Evolutionary conservation across 179 eudicot genomes (phyloP).

Genomic region (Gypsophila paniculata): DNA sequence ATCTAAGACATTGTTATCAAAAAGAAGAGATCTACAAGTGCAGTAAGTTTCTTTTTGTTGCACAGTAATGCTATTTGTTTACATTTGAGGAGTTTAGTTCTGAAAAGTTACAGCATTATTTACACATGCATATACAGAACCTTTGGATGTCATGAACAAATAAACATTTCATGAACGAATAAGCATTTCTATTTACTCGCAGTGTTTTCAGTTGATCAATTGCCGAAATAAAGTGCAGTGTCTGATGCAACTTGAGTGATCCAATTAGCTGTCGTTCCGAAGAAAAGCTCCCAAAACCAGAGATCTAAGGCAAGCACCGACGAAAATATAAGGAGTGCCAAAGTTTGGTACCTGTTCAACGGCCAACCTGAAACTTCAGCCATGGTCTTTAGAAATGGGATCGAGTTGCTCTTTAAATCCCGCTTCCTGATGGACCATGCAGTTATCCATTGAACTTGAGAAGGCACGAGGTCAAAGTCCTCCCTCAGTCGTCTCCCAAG

Average conservation of each 20-base stretch:
- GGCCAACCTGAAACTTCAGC: constrained; percentile 87
- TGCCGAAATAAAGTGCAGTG: constrained; percentile 37
- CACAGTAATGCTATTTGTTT: constrained; percentile 16
- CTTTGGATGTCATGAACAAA: constrained; percentile 7
- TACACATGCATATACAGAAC: constrained; percentile 28
- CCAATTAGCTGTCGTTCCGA: constrained; percentile 61
- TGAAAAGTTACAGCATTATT: constrained; percentile 24
- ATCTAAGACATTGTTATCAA: no score
- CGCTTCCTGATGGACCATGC: constrained; percentile 81
- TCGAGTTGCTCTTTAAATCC: constrained; percentile 46
- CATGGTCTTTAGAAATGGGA: constrained; percentile 60
- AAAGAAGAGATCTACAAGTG: no score
- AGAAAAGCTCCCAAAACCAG: constrained; percentile 85
- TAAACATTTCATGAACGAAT: constrained; percentile 8
- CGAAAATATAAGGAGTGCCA: constrained; percentile 69
- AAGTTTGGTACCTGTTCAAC: constrained; percentile 71
- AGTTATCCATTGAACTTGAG: constrained; percentile 77
- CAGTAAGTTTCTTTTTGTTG: not conserved
- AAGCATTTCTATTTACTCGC: not conserved
- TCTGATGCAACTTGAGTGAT: constrained; percentile 49
- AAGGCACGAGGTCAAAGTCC: constrained; percentile 75
- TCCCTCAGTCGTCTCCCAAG: constrained; percentile 69
- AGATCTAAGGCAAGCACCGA: constrained; percentile 85
- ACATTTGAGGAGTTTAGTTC: constrained; percentile 15
- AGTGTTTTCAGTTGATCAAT: constrained; percentile 21